Evolutionary conservation across 1,284 basidiomycete species (phyloP).

Genomic region (Sporisorium exsertum): DNA sequence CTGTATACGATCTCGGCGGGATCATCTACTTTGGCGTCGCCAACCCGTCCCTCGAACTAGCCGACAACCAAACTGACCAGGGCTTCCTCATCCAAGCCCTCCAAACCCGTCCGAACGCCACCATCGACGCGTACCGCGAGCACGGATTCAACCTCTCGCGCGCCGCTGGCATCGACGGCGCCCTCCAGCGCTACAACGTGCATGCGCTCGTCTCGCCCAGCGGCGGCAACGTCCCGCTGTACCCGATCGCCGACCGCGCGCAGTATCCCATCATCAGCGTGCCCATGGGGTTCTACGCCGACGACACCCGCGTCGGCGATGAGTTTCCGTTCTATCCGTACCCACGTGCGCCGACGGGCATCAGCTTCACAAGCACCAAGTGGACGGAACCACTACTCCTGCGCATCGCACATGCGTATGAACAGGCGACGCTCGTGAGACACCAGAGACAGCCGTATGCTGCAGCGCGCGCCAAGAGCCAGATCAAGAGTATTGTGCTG

Average conservation of each 20-base stretch:
- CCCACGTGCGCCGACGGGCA: slow-evolving; percentile 73
- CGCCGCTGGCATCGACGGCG: slow-evolving; percentile 25
- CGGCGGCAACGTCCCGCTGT: slow-evolving; percentile 25
- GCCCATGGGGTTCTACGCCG: slow-evolving; percentile 39
- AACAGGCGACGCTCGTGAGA: slow-evolving; percentile 76
- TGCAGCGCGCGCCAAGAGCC: slow-evolving; percentile 76
- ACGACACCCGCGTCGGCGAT: slow-evolving; percentile 15
- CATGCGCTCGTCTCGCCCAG: slow-evolving; percentile 24
- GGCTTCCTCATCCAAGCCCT: slow-evolving; percentile 36
- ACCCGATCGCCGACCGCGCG: slow-evolving; percentile 27
- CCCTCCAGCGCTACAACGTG: slow-evolving; percentile 12
- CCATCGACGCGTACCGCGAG: slow-evolving; percentile 24
- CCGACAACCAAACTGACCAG: slow-evolving; percentile 37
- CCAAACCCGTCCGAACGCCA: slow-evolving; percentile 33
- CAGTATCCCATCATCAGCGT: slow-evolving; percentile 40
- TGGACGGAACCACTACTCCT: slow-evolving; percentile 76
- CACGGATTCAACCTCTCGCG: slow-evolving; percentile 14
- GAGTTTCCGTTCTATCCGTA: slow-evolving; percentile 31
- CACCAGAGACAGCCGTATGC: slow-evolving; percentile 73
- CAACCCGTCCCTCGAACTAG: slow-evolving; percentile 18
- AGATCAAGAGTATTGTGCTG: slow-evolving; percentile 73
- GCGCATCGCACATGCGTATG: slow-evolving; percentile 76
- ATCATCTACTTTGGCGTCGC: slow-evolving; percentile 41
- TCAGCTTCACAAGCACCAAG: slow-evolving; percentile 77
- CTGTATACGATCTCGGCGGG: slow-evolving; percentile 35